Evolutionary conservation across 805 yeast species (phyloP).

Genomic region (Zygosaccharomyces lentus): DNA sequence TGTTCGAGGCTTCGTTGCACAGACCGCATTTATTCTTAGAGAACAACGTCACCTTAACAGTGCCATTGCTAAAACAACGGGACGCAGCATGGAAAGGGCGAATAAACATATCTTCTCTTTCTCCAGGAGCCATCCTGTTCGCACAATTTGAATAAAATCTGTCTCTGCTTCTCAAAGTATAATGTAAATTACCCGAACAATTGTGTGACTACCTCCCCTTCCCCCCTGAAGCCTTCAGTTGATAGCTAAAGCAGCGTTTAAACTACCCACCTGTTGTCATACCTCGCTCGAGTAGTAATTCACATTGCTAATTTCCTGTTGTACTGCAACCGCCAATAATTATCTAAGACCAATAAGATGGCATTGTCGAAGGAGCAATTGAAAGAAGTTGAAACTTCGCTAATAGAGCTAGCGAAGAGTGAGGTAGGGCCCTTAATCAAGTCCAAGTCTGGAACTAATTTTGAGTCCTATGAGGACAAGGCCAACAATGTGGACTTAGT

Average conservation of each 20-base stretch:
- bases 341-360: slow-evolving; percentile 10
- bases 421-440: slow-evolving; percentile 31
- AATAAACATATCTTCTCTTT: neutral
- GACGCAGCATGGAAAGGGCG: slow-evolving; percentile 10
- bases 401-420: slow-evolving; percentile 21
- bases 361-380: slow-evolving; percentile 20
- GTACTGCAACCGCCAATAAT: neutral
- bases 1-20: slow-evolving; percentile 59
- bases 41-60: slow-evolving; percentile 49
- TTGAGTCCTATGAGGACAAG: slow-evolving; percentile 48
- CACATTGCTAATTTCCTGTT: neutral
- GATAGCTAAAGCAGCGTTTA: neutral
- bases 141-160: neutral
- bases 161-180: neutral
- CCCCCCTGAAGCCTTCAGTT: neutral
- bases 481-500: slow-evolving; percentile 59
- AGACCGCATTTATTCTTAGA: slow-evolving; percentile 67
- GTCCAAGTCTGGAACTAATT: slow-evolving; percentile 24
- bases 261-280: neutral
- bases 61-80: slow-evolving; percentile 1
- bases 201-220: neutral
- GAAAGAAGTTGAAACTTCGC: slow-evolving; percentile 25
- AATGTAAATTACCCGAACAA: slow-evolving; percentile 3
- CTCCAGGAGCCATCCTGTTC: too few relatives aligned
- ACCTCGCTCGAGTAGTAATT: too few relatives aligned